Base-by-base conservation (phyloP, 148 eudicot species). In the Rhododendron williamsianum region DNA sequence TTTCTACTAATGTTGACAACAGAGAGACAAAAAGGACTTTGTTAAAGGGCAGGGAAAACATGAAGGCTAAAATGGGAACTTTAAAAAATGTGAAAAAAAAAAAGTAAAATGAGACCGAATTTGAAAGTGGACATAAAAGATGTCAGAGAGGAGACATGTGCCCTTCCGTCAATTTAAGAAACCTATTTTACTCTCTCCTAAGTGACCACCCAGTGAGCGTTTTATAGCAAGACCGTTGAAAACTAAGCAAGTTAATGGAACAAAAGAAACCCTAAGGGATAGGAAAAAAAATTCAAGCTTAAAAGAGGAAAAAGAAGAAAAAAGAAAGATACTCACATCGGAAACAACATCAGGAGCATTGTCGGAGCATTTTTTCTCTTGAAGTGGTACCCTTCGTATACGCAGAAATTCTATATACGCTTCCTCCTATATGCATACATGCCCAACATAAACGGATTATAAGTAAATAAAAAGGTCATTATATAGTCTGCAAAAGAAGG, bases 341-440 rank as follows among this genome's bases (percentile, higher is more conserved):
- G 95, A 90, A 81, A 97, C 82, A 60, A 95, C 80, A 90, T 97
- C 98, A 86, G 88, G 81, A 84, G 91, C 92, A 86, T 90, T 89
- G 83, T 86, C 89, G 33, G 90, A 88, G 85, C 92, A 89, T 83
- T 88, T 76, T 87, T 93, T 92, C 84, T 94, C 95, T 87, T 92
- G 91, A 82, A 95, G 92, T 41, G 92, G 92, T 87, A 94, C 86
- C 83, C 91, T 94, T 91, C 92, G 92, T 58, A 89, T 87, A 19
- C 89, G 91, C 90, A 93, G 88, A 81, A 92, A 97, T 67, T 93
- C 98, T 73, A 97, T 90, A 86, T 97, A 97, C 30, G 91, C 92
- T 83, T 93, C 98, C 92, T 97, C 99, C 99, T 95, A 84, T 15
- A 86, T 36, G 76, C 72, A 48, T 25, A 78, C 21, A 84, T 6